These are phyloP conservation scores for Plasmopara viticola DNA, from an alignment of 352 stramenopile species.

Conservation along the genomic window DNA sequence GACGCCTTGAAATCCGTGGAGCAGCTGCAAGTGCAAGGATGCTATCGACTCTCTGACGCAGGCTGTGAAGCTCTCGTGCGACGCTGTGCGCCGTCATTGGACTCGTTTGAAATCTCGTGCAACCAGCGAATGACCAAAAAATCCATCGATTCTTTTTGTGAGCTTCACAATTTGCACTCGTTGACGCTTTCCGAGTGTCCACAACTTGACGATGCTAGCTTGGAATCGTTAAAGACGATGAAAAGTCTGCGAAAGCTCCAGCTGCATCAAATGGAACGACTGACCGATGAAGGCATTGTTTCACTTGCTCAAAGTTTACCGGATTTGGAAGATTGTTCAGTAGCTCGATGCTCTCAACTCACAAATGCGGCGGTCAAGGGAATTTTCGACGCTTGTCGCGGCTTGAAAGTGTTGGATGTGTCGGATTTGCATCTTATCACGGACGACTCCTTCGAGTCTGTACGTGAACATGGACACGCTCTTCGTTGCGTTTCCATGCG, in stretches of 20 bases:
- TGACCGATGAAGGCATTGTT: constrained; percentile 54
- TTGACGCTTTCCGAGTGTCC: constrained; percentile 73
- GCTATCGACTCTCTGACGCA: constrained; percentile 67
- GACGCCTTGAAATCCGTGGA: constrained; percentile 60
- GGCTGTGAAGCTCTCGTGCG: constrained; percentile 60
- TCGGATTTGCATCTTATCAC: constrained; percentile 69
- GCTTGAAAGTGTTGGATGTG: constrained; percentile 51
- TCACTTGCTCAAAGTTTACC: constrained; percentile 41
- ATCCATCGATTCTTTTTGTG: constrained; percentile 68
- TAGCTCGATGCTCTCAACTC: constrained; percentile 66
- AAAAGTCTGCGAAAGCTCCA: constrained; percentile 53
- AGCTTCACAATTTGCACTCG: constrained; percentile 56
- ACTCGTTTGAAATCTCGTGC: constrained; percentile 71
- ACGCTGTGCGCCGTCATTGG: constrained; percentile 60
- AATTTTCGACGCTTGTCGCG: constrained; percentile 51
- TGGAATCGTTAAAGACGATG: constrained; percentile 60
- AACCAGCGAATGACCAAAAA: constrained; percentile 77
- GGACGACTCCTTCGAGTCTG: constrained; percentile 54
- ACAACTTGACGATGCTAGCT: constrained; percentile 53
- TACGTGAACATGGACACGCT: constrained; percentile 45
- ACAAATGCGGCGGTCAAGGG: constrained; percentile 38
- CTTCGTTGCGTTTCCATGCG: constrained; percentile 52
- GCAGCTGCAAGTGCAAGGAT: constrained; percentile 59
- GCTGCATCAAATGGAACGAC: constrained; percentile 72
- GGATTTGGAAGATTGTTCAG: constrained; percentile 55